Conservation (phyloP, 352 stramenopile genomes). For the Bremia lactucae region DNA sequence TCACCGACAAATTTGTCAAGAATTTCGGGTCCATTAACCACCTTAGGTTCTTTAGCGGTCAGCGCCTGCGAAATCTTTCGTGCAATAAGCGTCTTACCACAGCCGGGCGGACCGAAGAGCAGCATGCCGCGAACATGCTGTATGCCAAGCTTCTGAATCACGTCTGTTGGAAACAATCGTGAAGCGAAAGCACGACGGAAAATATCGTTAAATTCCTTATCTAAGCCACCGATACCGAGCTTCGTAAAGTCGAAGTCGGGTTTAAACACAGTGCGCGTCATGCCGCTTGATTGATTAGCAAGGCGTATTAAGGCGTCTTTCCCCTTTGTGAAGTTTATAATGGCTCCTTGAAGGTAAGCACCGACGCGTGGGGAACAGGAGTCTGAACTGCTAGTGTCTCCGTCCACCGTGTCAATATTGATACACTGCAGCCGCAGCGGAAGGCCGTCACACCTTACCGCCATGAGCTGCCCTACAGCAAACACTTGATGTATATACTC, state of each 20-base stretch:
- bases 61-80: slow-evolving; percentile 95
- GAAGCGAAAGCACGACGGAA: slow-evolving; percentile 98
- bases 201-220: slow-evolving; percentile 99
- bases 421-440: slow-evolving; percentile 60
- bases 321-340: slow-evolving; percentile 70
- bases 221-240: slow-evolving; percentile 96
- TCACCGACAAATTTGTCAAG: slow-evolving; percentile 99
- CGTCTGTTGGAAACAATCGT: slow-evolving; percentile 92
- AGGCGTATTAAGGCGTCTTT: slow-evolving; percentile 70
- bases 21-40: slow-evolving; percentile 99
- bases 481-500: slow-evolving; percentile 73
- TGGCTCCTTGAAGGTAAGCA: slow-evolving; percentile 47
- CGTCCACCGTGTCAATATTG: slow-evolving; percentile 42
- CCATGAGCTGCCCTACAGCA: slow-evolving; percentile 59
- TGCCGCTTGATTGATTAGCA: slow-evolving; percentile 68
- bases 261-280: slow-evolving; percentile 86
- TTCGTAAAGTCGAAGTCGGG: slow-evolving; percentile 98
- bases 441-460: slow-evolving; percentile 46
- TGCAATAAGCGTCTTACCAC: slow-evolving; percentile 97
- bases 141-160: slow-evolving; percentile 97
- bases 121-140: slow-evolving; percentile 95
- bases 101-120: slow-evolving; percentile 79
- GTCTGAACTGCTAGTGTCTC: slow-evolving; percentile 15
- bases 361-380: slow-evolving; percentile 29
- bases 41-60: slow-evolving; percentile 92